A percentile compares a stretch with the other conserved stretches of the same genome.
phyloP scores from a whole-genome alignment of 768 basidiomycete species.

The Daedaleopsis nitida region DNA sequence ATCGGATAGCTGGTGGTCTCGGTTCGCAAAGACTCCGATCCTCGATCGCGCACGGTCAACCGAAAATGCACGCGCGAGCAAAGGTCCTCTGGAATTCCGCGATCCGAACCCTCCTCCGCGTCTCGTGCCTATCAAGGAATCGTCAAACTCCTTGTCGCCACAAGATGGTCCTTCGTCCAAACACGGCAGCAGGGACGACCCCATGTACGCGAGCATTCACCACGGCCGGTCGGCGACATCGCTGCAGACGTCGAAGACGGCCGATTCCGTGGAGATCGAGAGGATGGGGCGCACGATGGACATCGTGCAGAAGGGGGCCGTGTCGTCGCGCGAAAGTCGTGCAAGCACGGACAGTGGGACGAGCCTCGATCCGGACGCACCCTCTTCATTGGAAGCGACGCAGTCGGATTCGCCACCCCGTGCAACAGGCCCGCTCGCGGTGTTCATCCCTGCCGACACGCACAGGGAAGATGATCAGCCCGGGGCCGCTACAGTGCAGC shows the following conservation, averaged over 20 bases:
- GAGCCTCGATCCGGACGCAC: slow-evolving; percentile 1
- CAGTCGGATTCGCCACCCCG: neutral
- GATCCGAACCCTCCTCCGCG: slow-evolving; percentile 82
- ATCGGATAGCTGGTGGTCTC: slow-evolving; percentile 78
- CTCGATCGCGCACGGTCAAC: slow-evolving; percentile 58
- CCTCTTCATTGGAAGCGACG: too few relatives aligned
- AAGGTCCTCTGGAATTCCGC: slow-evolving; percentile 58
- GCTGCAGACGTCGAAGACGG: slow-evolving; percentile 59
- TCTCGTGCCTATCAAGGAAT: slow-evolving; percentile 61
- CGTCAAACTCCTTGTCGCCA: slow-evolving; percentile 36
- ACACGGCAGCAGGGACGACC: slow-evolving; percentile 19
- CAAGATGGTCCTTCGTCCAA: slow-evolving; percentile 8
- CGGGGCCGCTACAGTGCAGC: neutral
- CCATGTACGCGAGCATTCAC: slow-evolving; percentile 27
- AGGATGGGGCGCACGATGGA: slow-evolving; percentile 67
- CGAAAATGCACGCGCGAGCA: slow-evolving; percentile 19
- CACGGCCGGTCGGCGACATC: slow-evolving; percentile 43
- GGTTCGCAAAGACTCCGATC: slow-evolving; percentile 67
- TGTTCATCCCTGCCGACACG: slow-evolving; percentile 5
- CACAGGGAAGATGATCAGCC: neutral
- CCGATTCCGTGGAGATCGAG: slow-evolving; percentile 71
- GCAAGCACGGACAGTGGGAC: slow-evolving; percentile 15
- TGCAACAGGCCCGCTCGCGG: slow-evolving; percentile 6
- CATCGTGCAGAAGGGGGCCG: slow-evolving; percentile 55
- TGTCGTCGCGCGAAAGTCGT: slow-evolving; percentile 22